Evolutionary conservation across 2,329 filamentous ascomycete genomes (phyloP).

Genomic region (Pestalotiopsis fici): DNA sequence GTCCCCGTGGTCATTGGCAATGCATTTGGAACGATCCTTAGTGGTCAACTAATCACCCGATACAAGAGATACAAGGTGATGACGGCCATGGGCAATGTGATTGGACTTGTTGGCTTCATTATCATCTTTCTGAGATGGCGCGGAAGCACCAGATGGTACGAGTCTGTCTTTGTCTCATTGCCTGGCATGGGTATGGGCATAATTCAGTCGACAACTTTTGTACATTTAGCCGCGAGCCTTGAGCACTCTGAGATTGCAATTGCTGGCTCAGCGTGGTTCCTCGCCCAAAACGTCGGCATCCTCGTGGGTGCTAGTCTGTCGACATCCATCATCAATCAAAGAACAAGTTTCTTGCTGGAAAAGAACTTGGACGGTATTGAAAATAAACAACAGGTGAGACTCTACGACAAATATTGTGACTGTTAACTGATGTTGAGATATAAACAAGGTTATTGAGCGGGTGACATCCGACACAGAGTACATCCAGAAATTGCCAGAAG

Average conservation of each 20-base stretch:
- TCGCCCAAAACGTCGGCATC: neutral
- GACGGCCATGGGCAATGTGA: neutral
- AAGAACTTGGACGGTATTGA: neutral
- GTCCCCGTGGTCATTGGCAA: neutral
- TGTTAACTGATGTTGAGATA: neutral
- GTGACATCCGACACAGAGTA: neutral
- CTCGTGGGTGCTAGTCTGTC: neutral
- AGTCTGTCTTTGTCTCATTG: neutral
- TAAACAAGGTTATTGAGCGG: neutral
- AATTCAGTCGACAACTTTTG: neutral
- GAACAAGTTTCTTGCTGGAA: neutral
- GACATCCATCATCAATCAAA: neutral
- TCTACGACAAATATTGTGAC: neutral
- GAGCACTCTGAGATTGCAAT: neutral
- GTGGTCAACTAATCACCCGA: neutral
- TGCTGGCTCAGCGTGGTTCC: neutral
- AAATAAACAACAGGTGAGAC: neutral
- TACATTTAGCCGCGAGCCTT: neutral
- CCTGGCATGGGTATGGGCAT: neutral
- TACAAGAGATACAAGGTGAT: neutral
- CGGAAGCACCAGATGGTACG: neutral
- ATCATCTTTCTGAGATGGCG: neutral
- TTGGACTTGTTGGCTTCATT: neutral
- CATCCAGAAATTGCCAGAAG: neutral
- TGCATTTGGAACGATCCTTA: neutral